Evolutionary conservation across 2,329 filamentous ascomycete genomes (phyloP).

Genomic region (Trichoderma endophyticum): DNA sequence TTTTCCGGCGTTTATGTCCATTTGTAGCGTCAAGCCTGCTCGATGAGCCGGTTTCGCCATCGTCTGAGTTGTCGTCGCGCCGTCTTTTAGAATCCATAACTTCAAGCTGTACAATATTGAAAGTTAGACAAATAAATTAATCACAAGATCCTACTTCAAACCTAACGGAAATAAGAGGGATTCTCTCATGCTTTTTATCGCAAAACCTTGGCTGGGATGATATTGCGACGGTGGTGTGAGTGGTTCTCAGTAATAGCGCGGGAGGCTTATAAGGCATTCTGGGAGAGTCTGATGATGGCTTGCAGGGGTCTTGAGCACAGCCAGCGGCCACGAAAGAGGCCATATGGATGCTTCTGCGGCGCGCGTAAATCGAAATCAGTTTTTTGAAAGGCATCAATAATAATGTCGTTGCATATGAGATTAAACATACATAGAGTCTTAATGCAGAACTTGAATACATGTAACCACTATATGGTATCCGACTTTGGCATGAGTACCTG

Average conservation of each 20-base stretch:
- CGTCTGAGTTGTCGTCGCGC: not conserved
- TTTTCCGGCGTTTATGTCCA: conserved; percentile 1
- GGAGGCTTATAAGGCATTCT: conserved; percentile 6
- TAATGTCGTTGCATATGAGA: not conserved
- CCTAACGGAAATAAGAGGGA: not conserved
- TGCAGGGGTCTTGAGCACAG: conserved; percentile 1
- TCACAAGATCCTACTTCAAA: not conserved
- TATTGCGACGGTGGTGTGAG: not conserved
- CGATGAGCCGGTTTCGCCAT: not conserved
- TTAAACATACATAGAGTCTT: not conserved
- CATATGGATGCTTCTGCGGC: not conserved
- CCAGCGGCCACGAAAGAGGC: not conserved
- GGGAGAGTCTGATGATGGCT: not conserved
- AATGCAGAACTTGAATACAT: not conserved
- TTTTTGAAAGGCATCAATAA: not conserved
- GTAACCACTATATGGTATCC: not conserved
- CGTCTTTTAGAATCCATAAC: not conserved
- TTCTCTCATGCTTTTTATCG: not conserved
- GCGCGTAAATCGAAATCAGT: not conserved
- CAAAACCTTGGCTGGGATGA: not conserved
- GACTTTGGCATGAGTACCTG: not conserved
- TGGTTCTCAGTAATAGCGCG: not conserved
- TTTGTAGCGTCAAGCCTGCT: not conserved
- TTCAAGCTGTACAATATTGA: not conserved
- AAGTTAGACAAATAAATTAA: not conserved